Evolutionary conservation across 768 basidiomycete genomes (phyloP), one percentile per base, ranked within the genome.

Genomic region (Lanmaoa rubissima): DNA sequence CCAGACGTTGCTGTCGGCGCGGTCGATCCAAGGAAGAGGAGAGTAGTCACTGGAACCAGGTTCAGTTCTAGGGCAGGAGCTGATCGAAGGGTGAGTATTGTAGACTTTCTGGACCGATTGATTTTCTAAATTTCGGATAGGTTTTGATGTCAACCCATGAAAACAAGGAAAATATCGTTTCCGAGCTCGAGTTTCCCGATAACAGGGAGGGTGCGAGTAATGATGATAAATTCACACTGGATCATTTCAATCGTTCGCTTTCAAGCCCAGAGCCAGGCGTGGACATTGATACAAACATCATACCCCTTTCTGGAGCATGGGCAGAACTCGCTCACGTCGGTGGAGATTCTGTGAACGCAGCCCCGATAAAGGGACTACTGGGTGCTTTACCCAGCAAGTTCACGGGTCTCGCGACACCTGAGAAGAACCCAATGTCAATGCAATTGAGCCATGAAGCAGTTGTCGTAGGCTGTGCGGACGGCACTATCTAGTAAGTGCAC

Each of bases 361-460:
- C 44, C 1, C 40, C 60, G 41, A 74, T 82, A 13, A 83, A 81
- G 62, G 90, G 89, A 7, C 64, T 92, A 0, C 70, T 82, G 41
- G 86, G 90, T 0, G 61, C 74, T 17, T 67, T 90, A 13, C 91
- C 90, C 2, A 64, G 65, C 35, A 90, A 88, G 67, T 94, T 92
- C 63, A 68, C 77, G 19, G 92, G 92, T 3, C 78, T 96, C 42
- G 88, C 91, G 32, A 89, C 84, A 24, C 92, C 94, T 2, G 93
- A 90, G 73, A 92, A 94, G 81, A 94, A 95, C 64, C 94, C 93
- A 9, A 94, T 94, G 93, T 90, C 89, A 59, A 90, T 96, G 86
- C 91, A 92, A 61, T 70, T 95, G 64, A 92, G 88, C 62, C 89
- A 93, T 62, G 92, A 94, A 66, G 91, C 94, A 67, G 88, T 94